Conservation (phyloP, 768 basidiomycete species). For the Rhizopogon vesiculosus region DNA sequence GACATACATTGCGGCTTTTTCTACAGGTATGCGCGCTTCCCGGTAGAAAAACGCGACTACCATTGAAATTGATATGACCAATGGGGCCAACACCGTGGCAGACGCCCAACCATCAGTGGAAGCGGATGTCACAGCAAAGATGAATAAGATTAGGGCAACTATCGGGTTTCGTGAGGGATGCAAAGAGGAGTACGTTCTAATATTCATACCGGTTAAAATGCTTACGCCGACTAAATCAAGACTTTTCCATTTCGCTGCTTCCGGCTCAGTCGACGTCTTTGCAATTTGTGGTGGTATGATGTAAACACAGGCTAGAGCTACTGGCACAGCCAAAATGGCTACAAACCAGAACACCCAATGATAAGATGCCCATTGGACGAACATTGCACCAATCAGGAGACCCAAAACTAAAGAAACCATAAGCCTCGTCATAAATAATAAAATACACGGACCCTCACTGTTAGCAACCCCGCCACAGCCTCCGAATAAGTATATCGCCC, state of each 20-base stretch:
- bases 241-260: conserved; percentile 18
- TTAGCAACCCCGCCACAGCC: conserved; percentile 44
- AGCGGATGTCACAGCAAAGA: no score
- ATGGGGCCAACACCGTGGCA: conserved; percentile 33
- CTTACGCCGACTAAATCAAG: conserved; percentile 7
- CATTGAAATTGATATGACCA: conserved; percentile 40
- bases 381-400: conserved; percentile 37
- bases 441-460: conserved; percentile 17
- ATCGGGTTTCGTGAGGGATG: no score
- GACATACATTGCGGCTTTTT: conserved; percentile 16
- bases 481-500: conserved; percentile 43
- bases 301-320: conserved; percentile 26
- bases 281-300: conserved; percentile 26
- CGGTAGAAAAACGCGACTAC: conserved; percentile 43
- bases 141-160: no score
- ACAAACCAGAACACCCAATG: conserved; percentile 49
- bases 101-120: no score
- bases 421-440: not conserved
- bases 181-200: no score
- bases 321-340: conserved; percentile 32
- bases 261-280: not conserved
- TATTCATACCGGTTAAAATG: no score
- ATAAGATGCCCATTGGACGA: conserved; percentile 37
- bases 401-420: conserved; percentile 28
- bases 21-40: conserved; percentile 36